Evolutionary conservation across 116 monocot species (phyloP).

Genomic region (Iris pallida): DNA sequence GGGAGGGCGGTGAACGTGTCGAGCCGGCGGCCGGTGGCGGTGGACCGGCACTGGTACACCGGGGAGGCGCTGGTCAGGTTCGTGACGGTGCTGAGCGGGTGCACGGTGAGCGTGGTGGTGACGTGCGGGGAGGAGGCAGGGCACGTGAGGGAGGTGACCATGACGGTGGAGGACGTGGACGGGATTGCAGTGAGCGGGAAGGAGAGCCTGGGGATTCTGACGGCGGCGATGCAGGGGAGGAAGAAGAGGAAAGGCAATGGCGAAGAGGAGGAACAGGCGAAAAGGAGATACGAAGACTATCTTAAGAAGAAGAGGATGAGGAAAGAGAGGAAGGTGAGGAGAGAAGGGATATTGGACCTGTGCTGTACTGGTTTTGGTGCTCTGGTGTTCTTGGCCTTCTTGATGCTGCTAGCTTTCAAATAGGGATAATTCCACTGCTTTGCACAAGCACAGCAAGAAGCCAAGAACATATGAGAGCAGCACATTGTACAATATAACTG

Average conservation of each 20-base stretch:
- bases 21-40: conserved; percentile 12
- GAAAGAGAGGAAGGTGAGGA: conserved; percentile 9
- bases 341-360: conserved; percentile 6
- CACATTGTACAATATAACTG: too few relatives aligned
- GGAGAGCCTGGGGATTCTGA: conserved; percentile 12
- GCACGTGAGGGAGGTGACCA: conserved; percentile 12
- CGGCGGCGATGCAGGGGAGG: conserved; percentile 9
- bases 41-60: conserved; percentile 21
- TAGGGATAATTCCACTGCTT: background rate
- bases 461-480: too few relatives aligned
- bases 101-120: conserved; percentile 7
- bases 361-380: conserved; percentile 8
- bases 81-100: background rate
- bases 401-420: background rate
- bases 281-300: background rate
- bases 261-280: conserved; percentile 2
- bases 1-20: conserved; percentile 15
- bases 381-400: conserved; percentile 7
- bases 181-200: conserved; percentile 12
- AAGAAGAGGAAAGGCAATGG: background rate
- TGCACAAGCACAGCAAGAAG: too few relatives aligned
- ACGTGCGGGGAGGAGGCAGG: conserved; percentile 11
- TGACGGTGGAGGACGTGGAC: conserved; percentile 18
- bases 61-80: conserved; percentile 15
- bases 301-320: conserved; percentile 7